These are phyloP conservation scores for Fragaria nilgerrensis DNA, from an alignment of 306 rosid genomes.

Conservation along the genomic window DNA sequence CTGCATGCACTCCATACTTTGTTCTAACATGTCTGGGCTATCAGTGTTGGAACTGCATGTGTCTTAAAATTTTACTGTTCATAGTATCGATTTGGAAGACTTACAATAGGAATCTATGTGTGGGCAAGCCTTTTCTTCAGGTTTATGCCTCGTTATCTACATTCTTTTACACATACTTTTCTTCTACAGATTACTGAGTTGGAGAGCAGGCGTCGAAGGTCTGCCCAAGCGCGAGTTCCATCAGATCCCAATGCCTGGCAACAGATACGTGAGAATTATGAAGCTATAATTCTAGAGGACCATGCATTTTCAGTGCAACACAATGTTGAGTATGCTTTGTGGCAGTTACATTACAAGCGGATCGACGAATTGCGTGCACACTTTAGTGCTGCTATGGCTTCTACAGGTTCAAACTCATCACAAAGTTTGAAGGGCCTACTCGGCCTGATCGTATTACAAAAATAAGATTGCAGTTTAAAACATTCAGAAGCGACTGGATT, in stretches of 20 bases:
- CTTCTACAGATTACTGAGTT: constrained; percentile 63
- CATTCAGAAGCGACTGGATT: constrained; percentile 94
- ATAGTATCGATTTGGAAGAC: background rate
- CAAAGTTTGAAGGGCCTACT: constrained; percentile 56
- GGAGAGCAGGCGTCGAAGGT: constrained; percentile 73
- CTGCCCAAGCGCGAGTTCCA: constrained; percentile 82
- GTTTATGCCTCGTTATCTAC: background rate
- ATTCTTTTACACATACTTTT: background rate
- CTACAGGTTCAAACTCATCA: constrained; percentile 65
- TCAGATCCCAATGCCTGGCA: constrained; percentile 96
- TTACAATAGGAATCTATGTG: background rate
- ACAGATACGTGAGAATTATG: constrained; percentile 92
- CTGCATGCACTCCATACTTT: no score
- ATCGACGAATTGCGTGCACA: constrained; percentile 87
- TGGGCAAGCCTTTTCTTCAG: background rate
- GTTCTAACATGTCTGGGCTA: constrained; percentile 2
- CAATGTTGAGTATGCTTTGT: constrained; percentile 71
- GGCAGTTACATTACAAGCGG: constrained; percentile 93
- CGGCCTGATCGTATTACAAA: constrained; percentile 73
- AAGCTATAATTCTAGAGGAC: constrained; percentile 91
- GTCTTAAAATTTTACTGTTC: no score
- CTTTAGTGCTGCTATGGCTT: constrained; percentile 55
- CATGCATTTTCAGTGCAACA: constrained; percentile 85
- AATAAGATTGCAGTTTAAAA: constrained; percentile 84
- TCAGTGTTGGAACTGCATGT: background rate